phyloP scores from a whole-genome alignment of 306 rosid species.

The Castanopsis chinensis region DNA sequence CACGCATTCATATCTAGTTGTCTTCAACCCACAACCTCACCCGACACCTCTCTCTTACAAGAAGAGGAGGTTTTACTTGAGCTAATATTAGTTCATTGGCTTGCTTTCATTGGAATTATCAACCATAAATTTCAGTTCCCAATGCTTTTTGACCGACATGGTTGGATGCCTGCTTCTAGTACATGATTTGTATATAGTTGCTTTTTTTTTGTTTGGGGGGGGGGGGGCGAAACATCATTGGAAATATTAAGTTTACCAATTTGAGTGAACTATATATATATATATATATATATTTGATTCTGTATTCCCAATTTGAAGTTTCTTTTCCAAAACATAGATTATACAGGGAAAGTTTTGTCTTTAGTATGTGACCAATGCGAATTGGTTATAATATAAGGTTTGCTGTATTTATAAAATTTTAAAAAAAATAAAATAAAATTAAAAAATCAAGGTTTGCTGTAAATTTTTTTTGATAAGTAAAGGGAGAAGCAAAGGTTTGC shows the following conservation, averaged over 20 bases:
- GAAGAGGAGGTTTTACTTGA: too few relatives aligned
- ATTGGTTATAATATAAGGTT: background rate
- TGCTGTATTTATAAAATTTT: background rate
- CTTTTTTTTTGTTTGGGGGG: too few relatives aligned
- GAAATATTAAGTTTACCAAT: too few relatives aligned
- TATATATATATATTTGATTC: background rate
- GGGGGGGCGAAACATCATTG: too few relatives aligned
- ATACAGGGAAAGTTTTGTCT: background rate
- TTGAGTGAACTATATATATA: background rate
- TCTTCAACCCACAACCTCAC: too few relatives aligned
- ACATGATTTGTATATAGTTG: background rate
- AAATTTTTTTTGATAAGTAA: too few relatives aligned
- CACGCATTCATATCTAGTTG: too few relatives aligned
- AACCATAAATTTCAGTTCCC: background rate
- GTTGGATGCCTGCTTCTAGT: background rate
- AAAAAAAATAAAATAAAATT: too few relatives aligned
- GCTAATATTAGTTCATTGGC: too few relatives aligned
- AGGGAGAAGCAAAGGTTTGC: too few relatives aligned
- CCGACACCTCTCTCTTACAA: too few relatives aligned
- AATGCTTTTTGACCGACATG: background rate
- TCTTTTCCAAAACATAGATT: background rate
- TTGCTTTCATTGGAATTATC: background rate
- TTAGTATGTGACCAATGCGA: background rate
- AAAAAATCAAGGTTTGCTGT: too few relatives aligned
- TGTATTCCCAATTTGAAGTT: background rate